Evolutionary conservation across 371 early-diverging fungal species (phyloP), one percentile per base, ranked within the genome.

Genomic region (Batkoa obscura): DNA sequence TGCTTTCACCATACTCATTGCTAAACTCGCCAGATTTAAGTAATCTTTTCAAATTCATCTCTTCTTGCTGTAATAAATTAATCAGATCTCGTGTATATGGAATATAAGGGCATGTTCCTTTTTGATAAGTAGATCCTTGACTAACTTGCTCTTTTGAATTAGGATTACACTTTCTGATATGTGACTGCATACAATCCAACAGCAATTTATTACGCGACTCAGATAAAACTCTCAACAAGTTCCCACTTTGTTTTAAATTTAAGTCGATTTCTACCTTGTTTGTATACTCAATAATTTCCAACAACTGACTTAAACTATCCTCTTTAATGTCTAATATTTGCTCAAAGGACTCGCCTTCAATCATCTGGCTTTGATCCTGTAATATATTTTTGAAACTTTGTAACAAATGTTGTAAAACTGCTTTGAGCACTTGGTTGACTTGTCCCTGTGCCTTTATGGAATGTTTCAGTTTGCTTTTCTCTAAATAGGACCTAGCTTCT

Each of bases 11-110:
- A 15, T 84, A 73, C 0, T 78, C 72, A 13, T 73, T 61, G 4
- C 66, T 61, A 17, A 80, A 72, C 52, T 77, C 68, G 3, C 73
- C 66, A 31, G 76, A 76, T 0, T 79, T 70, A 55, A 88, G 72
- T 32, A 86, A 72, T 48, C 75, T 74, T 38, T 63, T 60, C 5
- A 76, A 70, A 56, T 85, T 72, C 9, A 76, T 75, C 58, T 73
- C 70, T 62, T 88, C 88, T 0, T 75, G 69, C 74, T 83, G 59
- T 8, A 30, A 2, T 15, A 52, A 32, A 9, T 12, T 35, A n/a
- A 56, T 38, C 17, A 63, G 12, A 9, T 49, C 55, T 35, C 57
- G 39, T 3, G 50, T 56, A 30, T 58, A 59, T n/a, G 43, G 43
- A n/a, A 59, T 63, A 30, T 59, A 57, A 13, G 57, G 57, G 49